Conservation (phyloP, 2,329 filamentous ascomycete genomes). For the Pseudophaeomoniella oleicola region DNA sequence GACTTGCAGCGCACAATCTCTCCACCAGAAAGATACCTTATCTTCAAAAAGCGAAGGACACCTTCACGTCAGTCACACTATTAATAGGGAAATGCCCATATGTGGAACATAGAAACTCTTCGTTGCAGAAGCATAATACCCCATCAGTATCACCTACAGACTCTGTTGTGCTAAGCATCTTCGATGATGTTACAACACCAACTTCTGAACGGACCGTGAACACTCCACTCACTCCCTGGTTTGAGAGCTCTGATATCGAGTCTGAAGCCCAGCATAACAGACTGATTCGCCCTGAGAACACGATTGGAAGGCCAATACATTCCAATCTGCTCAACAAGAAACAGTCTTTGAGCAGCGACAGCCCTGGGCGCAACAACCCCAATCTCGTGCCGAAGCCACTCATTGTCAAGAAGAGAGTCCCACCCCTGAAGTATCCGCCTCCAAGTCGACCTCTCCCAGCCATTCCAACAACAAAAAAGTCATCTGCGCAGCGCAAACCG, state of each 20-base stretch:
- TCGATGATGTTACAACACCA: too few relatives aligned
- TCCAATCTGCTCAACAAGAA: too few relatives aligned
- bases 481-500: background rate
- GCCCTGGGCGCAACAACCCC: background rate
- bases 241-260: too few relatives aligned
- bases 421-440: background rate
- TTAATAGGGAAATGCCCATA: background rate
- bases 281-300: too few relatives aligned
- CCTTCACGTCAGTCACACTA: background rate
- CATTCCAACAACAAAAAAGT: background rate
- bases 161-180: background rate
- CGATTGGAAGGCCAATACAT: too few relatives aligned
- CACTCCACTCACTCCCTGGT: background rate
- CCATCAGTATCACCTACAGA: background rate
- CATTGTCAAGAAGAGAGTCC: background rate
- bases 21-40: background rate
- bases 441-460: background rate
- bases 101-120: background rate
- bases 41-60: background rate
- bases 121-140: background rate
- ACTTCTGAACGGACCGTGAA: too few relatives aligned
- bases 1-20: background rate
- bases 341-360: too few relatives aligned
- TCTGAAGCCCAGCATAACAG: too few relatives aligned
- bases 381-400: background rate